These are phyloP conservation scores for Starmerella floricola DNA, from an alignment of 805 yeast species.

Conservation along the genomic window DNA sequence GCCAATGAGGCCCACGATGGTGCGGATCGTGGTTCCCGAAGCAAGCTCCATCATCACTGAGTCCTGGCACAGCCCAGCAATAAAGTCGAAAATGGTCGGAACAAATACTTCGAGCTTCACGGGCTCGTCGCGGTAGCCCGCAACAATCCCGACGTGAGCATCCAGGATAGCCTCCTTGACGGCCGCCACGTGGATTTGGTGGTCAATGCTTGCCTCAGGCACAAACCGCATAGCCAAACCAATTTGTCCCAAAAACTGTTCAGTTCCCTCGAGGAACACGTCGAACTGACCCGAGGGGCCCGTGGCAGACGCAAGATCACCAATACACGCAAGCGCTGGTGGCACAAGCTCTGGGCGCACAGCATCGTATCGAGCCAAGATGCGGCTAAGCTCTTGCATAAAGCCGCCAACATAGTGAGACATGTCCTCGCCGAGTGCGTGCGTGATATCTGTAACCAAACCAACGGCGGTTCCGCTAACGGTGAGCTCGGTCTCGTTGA, in stretches of 20 bases:
- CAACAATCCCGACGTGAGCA: conserved; percentile 88
- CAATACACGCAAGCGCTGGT: conserved; percentile 79
- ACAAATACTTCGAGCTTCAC: conserved; percentile 53
- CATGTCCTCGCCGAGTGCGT: conserved; percentile 65
- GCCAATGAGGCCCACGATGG: conserved; percentile 84
- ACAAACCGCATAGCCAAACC: conserved; percentile 27
- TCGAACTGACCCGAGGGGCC: conserved; percentile 65
- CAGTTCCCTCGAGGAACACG: conserved; percentile 66
- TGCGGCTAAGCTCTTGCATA: conserved; percentile 70
- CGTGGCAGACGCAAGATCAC: conserved; percentile 85
- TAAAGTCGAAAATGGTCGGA: conserved; percentile 56
- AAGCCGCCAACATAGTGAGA: conserved; percentile 65
- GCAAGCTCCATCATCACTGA: conserved; percentile 38
- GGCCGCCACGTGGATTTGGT: conserved; percentile 57
- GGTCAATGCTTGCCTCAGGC: conserved; percentile 52
- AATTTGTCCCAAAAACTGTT: conserved; percentile 44
- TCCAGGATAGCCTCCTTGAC: conserved; percentile 86
- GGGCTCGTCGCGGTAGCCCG: conserved; percentile 68
- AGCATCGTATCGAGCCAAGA: conserved; percentile 46
- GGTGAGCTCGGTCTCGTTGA: conserved; percentile 71
- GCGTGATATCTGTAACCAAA: conserved; percentile 84
- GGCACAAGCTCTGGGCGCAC: conserved; percentile 78
- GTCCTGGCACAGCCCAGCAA: conserved; percentile 49
- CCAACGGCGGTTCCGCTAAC: conserved; percentile 88
- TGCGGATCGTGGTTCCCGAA: conserved; percentile 61